Evolutionary conservation across 2,329 filamentous ascomycete species (phyloP).

Genomic region (Colletotrichum abscissum): DNA sequence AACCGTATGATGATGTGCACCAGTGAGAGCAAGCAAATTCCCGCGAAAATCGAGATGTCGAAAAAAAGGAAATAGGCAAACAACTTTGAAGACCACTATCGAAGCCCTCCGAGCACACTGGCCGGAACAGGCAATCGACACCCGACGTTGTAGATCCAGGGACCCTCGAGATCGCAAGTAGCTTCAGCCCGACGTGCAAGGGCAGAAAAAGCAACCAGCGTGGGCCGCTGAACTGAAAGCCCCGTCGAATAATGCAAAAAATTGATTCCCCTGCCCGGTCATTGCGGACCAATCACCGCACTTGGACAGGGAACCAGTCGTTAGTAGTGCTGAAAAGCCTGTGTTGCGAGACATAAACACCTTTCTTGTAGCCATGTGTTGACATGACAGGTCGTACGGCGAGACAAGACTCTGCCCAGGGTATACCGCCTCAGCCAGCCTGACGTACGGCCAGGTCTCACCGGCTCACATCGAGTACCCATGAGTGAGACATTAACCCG

Average conservation of each 20-base stretch:
- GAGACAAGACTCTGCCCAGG: constrained; percentile 17
- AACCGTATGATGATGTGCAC: constrained; percentile 12
- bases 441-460: constrained; percentile 29
- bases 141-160: constrained; percentile 29
- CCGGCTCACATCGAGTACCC: constrained; percentile 9
- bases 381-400: constrained; percentile 17
- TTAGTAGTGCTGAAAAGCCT: constrained; percentile 8
- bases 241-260: constrained; percentile 19
- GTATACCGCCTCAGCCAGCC: constrained; percentile 14
- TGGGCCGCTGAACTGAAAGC: constrained; percentile 18
- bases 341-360: constrained; percentile 28
- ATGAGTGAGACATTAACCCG: constrained; percentile 19
- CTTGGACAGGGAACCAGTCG: constrained; percentile 7
- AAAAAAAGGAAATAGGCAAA: not conserved
- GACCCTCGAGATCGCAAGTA: constrained; percentile 11
- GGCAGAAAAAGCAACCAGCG: constrained; percentile 25
- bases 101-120: not conserved
- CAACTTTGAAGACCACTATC: not conserved
- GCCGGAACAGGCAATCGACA: not conserved
- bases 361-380: constrained; percentile 4
- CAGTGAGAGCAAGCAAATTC: not conserved
- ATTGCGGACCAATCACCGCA: constrained; percentile 19
- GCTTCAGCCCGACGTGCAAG: constrained; percentile 17
- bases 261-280: constrained; percentile 4
- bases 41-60: constrained; percentile 5